These are phyloP conservation scores for Penicillium sp. DNA, from an alignment of 2,329 filamentous ascomycete species.

Conservation along the genomic window DNA sequence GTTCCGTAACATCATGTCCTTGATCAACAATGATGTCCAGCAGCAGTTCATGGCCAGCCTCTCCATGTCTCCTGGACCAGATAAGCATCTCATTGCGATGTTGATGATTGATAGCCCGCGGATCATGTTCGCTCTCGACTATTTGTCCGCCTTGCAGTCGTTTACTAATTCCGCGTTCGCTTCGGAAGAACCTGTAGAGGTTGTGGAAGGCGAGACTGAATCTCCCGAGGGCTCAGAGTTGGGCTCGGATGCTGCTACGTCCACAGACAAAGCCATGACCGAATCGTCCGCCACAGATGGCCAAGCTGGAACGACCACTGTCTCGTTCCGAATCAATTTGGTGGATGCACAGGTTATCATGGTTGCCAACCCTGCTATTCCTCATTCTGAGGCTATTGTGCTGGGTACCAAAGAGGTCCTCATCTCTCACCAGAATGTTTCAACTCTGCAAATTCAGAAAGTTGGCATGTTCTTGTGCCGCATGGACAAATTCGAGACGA, in stretches of 20 bases:
- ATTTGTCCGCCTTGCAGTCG: slow-evolving; percentile 83
- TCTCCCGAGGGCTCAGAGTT: slow-evolving; percentile 40
- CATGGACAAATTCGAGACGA: slow-evolving; percentile 96
- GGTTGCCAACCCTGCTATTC: slow-evolving; percentile 88
- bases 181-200: slow-evolving; percentile 51
- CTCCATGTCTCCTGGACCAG: slow-evolving; percentile 82
- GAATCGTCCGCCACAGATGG: slow-evolving; percentile 34
- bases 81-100: slow-evolving; percentile 83
- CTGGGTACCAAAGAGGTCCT: slow-evolving; percentile 91
- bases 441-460: slow-evolving; percentile 90
- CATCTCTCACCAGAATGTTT: slow-evolving; percentile 87
- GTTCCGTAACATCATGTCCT: slow-evolving; percentile 96
- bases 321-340: slow-evolving; percentile 89
- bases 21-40: slow-evolving; percentile 85
- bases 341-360: slow-evolving; percentile 96
- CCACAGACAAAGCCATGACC: slow-evolving; percentile 27
- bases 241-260: slow-evolving; percentile 34
- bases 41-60: slow-evolving; percentile 98
- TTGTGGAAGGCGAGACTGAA: slow-evolving; percentile 37
- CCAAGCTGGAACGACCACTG: slow-evolving; percentile 60
- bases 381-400: slow-evolving; percentile 93
- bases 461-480: slow-evolving; percentile 98
- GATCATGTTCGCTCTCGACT: slow-evolving; percentile 93
- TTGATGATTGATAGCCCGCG: slow-evolving; percentile 92
- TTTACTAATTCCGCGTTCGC: slow-evolving; percentile 74